A percentile compares a stretch with the other conserved stretches of the same genome.
Evolutionary conservation across 108 stramenopile genomes (phyloP).

Genomic region (Skeletonema marinoi): DNA sequence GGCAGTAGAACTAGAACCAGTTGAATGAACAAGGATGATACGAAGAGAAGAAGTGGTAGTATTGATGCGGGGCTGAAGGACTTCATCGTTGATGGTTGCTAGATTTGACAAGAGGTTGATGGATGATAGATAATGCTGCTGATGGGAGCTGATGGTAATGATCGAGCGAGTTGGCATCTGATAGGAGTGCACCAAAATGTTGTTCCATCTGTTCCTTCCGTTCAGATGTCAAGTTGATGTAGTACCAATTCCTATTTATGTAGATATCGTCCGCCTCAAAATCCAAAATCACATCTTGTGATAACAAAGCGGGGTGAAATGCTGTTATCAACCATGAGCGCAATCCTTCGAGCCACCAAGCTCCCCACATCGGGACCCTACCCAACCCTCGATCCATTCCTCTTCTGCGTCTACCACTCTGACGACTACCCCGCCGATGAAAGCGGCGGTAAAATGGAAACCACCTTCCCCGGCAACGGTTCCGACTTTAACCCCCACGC

Average conservation of each 20-base stretch:
- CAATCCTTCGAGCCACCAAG: constrained; percentile 41
- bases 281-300: too few species aligned
- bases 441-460: constrained; percentile 53
- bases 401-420: constrained; percentile 87
- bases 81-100: not conserved
- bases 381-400: constrained; percentile 75
- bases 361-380: constrained; percentile 63
- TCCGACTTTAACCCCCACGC: constrained; percentile 57
- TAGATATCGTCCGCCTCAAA: too few species aligned
- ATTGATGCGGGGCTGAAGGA: not conserved
- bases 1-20: not conserved
- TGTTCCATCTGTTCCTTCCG: too few species aligned
- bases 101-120: too few species aligned
- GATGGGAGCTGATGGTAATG: too few species aligned
- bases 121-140: too few species aligned
- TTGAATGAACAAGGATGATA: not conserved
- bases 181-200: too few species aligned
- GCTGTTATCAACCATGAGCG: not conserved
- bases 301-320: too few species aligned
- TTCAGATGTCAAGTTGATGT: too few species aligned
- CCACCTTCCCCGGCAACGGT: constrained; percentile 54
- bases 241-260: too few species aligned
- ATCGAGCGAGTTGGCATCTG: too few species aligned
- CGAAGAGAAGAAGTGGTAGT: not conserved
- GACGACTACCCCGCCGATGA: constrained; percentile 69